Evolutionary conservation across 495 filamentous ascomycete species (phyloP), one percentile per base, ranked within the genome.

Genomic region (Aspergillus funiculosus): DNA sequence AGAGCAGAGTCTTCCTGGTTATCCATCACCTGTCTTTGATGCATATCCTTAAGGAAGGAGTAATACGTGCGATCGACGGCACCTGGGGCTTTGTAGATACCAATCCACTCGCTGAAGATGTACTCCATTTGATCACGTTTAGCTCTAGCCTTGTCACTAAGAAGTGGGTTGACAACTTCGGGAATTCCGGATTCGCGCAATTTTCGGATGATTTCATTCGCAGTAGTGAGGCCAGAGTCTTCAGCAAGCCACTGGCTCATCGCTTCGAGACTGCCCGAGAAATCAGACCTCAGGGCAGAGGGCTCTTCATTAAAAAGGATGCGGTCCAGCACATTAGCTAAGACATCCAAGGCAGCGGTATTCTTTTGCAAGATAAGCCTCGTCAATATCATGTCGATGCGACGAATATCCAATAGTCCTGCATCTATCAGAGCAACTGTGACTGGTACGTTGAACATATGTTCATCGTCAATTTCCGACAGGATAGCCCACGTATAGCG

Each of bases 41-140:
- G 81, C 56, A 96, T 67, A 60, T 96, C 94, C 38, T 83, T 80
- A 27, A 97, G 79, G 65, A 97, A 99, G 1, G 87, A 78, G 6
- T 74, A 64, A 40, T 79, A 73, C 0, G 83, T 75, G 54, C 84
- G 87, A 21, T 89, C 85, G 8, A 79, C 79, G 0, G 81, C 79
- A 49, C 79, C 76, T 7, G 77, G 73, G 37, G 86, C 83, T 62
- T 85, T 80, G 69, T 80, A 89, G 11, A 97, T 75, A 28, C 82
- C 79, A 44, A 89, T 76, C 92, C 92, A 99, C 61, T 97, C 92
- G 7, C 83, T 86, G 60, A 99, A 95, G 30, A 94, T 75, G 57
- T 97, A 97, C 54, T 94, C 85, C 67, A 95, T 79, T 53, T 95
- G 90, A 40, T 91, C 84, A 32, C 79, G 77, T 54, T 80, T 81